These are phyloP conservation scores for Pichia terricola DNA, from an alignment of 1,139 yeast species.

Conservation along the genomic window DNA sequence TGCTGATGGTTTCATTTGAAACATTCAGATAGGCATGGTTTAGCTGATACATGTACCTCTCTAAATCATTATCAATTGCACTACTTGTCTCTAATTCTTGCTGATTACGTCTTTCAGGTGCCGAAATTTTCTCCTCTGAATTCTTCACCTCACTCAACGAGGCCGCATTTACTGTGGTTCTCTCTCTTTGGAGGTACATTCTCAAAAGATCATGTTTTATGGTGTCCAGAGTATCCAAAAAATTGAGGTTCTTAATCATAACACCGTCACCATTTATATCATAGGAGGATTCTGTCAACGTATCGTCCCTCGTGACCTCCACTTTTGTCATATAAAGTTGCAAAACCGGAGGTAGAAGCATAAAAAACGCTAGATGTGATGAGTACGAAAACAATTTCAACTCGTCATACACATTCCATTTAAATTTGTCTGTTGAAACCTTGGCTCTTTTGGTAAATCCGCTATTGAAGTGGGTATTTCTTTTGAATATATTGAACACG, in stretches of 20 bases:
- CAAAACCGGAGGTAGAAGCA: slow-evolving; percentile 21
- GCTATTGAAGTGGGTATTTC: background rate
- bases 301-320: slow-evolving; percentile 21
- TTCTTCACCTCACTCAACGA: too few species aligned
- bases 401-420: slow-evolving; percentile 22
- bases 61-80: too few species aligned
- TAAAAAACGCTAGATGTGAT: slow-evolving; percentile 22
- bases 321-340: slow-evolving; percentile 20
- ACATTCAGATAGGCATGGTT: too few species aligned
- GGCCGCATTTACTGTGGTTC: too few species aligned
- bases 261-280: slow-evolving; percentile 1
- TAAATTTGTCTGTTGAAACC: background rate
- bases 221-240: slow-evolving; percentile 4
- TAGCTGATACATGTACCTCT: too few species aligned
- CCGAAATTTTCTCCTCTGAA: too few species aligned
- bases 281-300: slow-evolving; percentile 11
- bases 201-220: slow-evolving; percentile 3
- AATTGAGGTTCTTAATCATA: slow-evolving; percentile 2
- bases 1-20: too few species aligned
- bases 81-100: too few species aligned
- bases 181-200: background rate
- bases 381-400: slow-evolving; percentile 22
- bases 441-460: slow-evolving; percentile 3
- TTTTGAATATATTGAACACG: background rate
- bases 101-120: too few species aligned